Conservation (phyloP, 306 rosid genomes). For the Senna tora region DNA sequence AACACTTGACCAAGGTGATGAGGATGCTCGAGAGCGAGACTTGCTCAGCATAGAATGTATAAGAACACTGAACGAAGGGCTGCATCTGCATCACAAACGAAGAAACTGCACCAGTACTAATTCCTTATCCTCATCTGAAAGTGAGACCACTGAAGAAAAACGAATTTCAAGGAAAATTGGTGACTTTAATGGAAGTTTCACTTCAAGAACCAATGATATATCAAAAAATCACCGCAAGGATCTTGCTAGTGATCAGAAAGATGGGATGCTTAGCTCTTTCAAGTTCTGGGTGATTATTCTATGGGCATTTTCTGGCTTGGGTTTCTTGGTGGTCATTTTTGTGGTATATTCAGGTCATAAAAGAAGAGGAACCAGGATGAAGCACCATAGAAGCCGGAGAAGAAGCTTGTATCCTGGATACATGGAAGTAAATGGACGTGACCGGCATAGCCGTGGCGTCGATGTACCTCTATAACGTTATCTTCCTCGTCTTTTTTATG, state of each 20-base stretch:
- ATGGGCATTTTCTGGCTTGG: conserved; percentile 83
- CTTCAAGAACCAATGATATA: conserved; percentile 33
- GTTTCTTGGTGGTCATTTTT: conserved; percentile 60
- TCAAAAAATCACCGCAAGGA: conserved; percentile 44
- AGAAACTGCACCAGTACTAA: conserved; percentile 60
- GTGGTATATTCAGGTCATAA: conserved; percentile 61
- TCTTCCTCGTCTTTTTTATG: conserved; percentile 9
- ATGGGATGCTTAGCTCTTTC: conserved; percentile 65
- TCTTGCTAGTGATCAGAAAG: conserved; percentile 41
- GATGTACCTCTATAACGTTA: conserved; percentile 45
- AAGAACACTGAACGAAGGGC: conserved; percentile 78
- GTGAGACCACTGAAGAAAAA: conserved; percentile 39
- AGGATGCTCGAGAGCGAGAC: conserved; percentile 51
- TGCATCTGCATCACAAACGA: conserved; percentile 67
- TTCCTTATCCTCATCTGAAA: conserved; percentile 46
- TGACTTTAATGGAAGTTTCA: conserved; percentile 41
- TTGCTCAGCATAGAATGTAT: conserved; percentile 87
- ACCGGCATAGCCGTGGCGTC: conserved; percentile 50
- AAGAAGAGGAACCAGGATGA: conserved; percentile 60
- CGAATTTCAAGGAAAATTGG: conserved; percentile 57
- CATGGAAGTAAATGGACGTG: conserved; percentile 65
- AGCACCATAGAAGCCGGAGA: conserved; percentile 67
- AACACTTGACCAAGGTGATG: conserved; percentile 48
- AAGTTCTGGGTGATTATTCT: conserved; percentile 76
- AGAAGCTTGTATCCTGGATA: conserved; percentile 60